Percentiles rank a stretch among this genome's conserved stretches.
These are phyloP conservation scores for Candida ipomoeae DNA, from an alignment of 805 yeast species.

Conservation along the genomic window DNA sequence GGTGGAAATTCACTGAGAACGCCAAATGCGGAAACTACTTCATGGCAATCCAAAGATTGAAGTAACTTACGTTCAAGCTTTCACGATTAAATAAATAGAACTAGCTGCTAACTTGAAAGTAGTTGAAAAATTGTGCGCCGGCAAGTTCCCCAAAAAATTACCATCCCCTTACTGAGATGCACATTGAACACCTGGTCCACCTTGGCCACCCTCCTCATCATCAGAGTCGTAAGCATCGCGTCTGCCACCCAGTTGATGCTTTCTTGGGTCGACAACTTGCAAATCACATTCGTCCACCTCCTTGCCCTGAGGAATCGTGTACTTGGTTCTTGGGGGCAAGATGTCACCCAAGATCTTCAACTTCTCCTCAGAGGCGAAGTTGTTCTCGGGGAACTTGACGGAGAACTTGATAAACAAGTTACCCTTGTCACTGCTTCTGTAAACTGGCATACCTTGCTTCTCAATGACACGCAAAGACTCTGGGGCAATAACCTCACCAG, in stretches of 20 bases:
- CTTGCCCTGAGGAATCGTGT: constrained; percentile 63
- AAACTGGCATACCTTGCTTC: constrained; percentile 97
- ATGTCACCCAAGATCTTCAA: constrained; percentile 67
- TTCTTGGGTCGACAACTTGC: constrained; percentile 61
- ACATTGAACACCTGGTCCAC: constrained; percentile 24
- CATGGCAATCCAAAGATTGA: constrained; percentile 67
- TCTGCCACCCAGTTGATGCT: constrained; percentile 45
- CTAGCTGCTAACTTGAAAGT: constrained; percentile 1
- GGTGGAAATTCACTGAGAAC: constrained; percentile 71
- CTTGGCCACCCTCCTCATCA: constrained; percentile 40
- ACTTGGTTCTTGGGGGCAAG: constrained; percentile 70
- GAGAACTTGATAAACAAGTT: constrained; percentile 81
- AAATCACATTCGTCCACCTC: constrained; percentile 78
- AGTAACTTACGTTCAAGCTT: constrained; percentile 6
- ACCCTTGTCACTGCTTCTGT: constrained; percentile 84
- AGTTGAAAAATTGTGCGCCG: not conserved
- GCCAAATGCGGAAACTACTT: constrained; percentile 78
- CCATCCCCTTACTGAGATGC: constrained; percentile 20
- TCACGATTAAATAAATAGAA: constrained; percentile 4
- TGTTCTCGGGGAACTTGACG: constrained; percentile 78
- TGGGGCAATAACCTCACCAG: constrained; percentile 92
- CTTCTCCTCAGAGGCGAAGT: constrained; percentile 72
- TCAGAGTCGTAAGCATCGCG: constrained; percentile 43
- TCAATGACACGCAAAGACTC: constrained; percentile 76
- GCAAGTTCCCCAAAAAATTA: constrained; percentile 1